Conservation (phyloP, 2,329 filamentous ascomycete species). For the Clarireedia hainanense region DNA sequence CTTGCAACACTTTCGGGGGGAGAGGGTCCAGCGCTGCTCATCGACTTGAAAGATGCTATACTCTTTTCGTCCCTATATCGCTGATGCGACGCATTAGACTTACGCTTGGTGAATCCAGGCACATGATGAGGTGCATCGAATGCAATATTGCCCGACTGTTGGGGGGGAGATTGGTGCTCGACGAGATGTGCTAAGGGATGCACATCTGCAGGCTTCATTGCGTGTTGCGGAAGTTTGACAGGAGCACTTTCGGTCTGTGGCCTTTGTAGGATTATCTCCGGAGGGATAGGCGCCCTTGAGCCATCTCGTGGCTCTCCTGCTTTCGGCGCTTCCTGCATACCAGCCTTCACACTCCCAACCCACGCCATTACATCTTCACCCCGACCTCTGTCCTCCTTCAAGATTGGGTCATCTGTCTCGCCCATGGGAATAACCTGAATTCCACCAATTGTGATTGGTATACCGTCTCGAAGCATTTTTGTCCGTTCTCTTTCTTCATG, state of each 20-base stretch:
- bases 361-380: slow-evolving; percentile 1
- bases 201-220: not conserved
- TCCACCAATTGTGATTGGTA: slow-evolving; percentile 82
- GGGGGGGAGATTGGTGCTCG: not conserved
- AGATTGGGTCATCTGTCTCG: not conserved
- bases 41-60: slow-evolving; percentile 4
- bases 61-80: slow-evolving; percentile 1
- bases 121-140: not conserved
- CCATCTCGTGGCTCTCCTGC: not conserved
- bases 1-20: slow-evolving; percentile 1
- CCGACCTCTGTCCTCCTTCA: not conserved
- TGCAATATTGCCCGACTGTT: not conserved
- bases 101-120: not conserved
- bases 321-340: not conserved
- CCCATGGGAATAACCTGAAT: slow-evolving; percentile 90
- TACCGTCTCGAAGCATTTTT: slow-evolving; percentile 72
- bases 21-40: not conserved
- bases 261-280: not conserved
- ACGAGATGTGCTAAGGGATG: not conserved
- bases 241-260: not conserved
- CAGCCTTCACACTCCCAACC: slow-evolving; percentile 2
- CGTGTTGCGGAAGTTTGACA: not conserved
- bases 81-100: slow-evolving; percentile 1
- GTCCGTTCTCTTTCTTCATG: slow-evolving; percentile 88
- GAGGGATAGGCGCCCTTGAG: not conserved